A percentile compares a stretch with the other conserved stretches of the same genome.
Evolutionary conservation across 208 protist genomes (phyloP).

Genomic region (Trypanosoma brucei): DNA sequence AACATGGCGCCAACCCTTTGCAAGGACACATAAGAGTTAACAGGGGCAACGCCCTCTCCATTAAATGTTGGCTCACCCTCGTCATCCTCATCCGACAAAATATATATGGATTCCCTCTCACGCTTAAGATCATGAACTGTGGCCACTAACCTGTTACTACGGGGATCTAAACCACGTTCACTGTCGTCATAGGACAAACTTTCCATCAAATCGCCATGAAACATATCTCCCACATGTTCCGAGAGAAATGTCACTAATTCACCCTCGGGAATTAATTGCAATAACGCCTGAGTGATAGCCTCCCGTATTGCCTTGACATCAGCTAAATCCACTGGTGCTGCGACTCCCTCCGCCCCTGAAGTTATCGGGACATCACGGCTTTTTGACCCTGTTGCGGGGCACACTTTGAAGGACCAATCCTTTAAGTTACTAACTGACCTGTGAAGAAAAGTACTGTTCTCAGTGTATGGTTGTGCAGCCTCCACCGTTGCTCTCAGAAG

Average conservation of each 20-base stretch:
- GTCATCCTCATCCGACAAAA: slow-evolving; percentile 15
- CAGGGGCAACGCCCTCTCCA: slow-evolving; percentile 2
- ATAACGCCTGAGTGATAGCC: background rate
- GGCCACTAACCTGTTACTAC: slow-evolving; percentile 6
- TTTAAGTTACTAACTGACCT: slow-evolving; percentile 1
- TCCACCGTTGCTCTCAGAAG: slow-evolving; percentile 11
- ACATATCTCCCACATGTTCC: background rate
- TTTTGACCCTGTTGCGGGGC: slow-evolving; percentile 4
- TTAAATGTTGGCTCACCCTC: background rate
- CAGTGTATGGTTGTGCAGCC: slow-evolving; percentile 11
- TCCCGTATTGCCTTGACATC: background rate
- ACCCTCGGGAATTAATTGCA: slow-evolving; percentile 1
- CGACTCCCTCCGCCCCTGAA: background rate
- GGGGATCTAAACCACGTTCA: slow-evolving; percentile 14
- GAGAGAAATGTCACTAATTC: slow-evolving; percentile 6
- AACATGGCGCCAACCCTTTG: slow-evolving; percentile 19
- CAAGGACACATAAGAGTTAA: slow-evolving; percentile 3
- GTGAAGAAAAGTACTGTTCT: slow-evolving; percentile 11
- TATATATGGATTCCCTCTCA: slow-evolving; percentile 11
- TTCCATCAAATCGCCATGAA: slow-evolving; percentile 13
- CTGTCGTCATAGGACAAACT: slow-evolving; percentile 22
- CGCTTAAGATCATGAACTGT: slow-evolving; percentile 16
- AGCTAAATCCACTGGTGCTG: background rate
- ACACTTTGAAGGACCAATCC: slow-evolving; percentile 6
- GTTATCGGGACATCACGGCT: background rate